Evolutionary conservation across 2,329 filamentous ascomycete species (phyloP).

Genomic region (Exophiala bonariae): DNA sequence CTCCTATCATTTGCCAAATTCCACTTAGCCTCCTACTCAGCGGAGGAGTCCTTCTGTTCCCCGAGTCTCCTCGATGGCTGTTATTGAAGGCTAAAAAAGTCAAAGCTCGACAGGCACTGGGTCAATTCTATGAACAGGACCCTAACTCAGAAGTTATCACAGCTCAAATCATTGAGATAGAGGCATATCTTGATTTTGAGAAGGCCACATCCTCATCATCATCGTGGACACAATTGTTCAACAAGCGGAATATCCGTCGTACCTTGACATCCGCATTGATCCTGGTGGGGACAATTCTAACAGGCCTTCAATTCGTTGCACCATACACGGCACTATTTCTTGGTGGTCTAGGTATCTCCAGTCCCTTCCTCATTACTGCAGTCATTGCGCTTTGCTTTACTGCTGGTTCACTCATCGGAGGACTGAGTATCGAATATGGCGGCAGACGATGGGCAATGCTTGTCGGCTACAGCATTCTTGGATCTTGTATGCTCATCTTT

Average conservation of each 20-base stretch:
- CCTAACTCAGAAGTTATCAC: slow-evolving; percentile 25
- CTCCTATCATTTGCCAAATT: slow-evolving; percentile 31
- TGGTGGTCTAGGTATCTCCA: slow-evolving; percentile 26
- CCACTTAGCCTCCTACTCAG: slow-evolving; percentile 30
- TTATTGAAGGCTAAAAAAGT: slow-evolving; percentile 43
- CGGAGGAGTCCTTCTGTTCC: slow-evolving; percentile 43
- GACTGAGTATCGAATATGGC: slow-evolving; percentile 24
- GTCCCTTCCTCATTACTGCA: slow-evolving; percentile 14
- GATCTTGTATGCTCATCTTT: slow-evolving; percentile 28
- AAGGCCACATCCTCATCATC: slow-evolving; percentile 12
- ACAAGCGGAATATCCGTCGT: slow-evolving; percentile 24
- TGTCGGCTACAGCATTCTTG: slow-evolving; percentile 27
- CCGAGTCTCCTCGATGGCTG: slow-evolving; percentile 50
- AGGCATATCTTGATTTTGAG: slow-evolving; percentile 29
- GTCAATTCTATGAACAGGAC: slow-evolving; percentile 8
- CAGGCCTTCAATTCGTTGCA: slow-evolving; percentile 27
- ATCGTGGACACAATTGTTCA: slow-evolving; percentile 30
- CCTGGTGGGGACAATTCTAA: slow-evolving; percentile 29
- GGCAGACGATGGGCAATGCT: slow-evolving; percentile 28
- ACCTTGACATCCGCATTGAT: slow-evolving; percentile 29
- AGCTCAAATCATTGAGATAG: slow-evolving; percentile 29
- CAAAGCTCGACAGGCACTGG: slow-evolving; percentile 41
- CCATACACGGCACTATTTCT: slow-evolving; percentile 12
- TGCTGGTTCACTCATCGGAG: background rate
- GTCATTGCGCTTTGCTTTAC: slow-evolving; percentile 6